Percentiles rank a stretch among this genome's conserved stretches.
Evolutionary conservation across 768 basidiomycete genomes (phyloP).

Genomic region (Amanita phalloides): DNA sequence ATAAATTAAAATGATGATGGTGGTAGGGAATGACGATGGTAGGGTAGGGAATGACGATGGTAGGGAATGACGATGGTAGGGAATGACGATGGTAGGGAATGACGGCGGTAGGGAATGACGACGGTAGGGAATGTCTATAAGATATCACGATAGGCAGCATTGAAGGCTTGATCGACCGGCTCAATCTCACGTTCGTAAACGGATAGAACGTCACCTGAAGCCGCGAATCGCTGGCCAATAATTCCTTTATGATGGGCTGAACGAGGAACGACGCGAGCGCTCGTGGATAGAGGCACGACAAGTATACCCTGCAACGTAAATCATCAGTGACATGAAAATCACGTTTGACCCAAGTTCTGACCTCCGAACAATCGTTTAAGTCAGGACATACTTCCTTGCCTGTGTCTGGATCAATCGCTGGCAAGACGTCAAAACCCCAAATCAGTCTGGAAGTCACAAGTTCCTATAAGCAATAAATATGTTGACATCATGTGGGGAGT

Average conservation of each 20-base stretch:
- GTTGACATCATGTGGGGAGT: not conserved
- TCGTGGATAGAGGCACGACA: not conserved
- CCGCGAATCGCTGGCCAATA: not conserved
- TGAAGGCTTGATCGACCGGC: slow-evolving; percentile 1
- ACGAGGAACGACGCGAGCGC: not conserved
- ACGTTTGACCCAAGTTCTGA: not conserved
- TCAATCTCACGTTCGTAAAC: slow-evolving; percentile 2
- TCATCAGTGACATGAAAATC: too few relatives aligned
- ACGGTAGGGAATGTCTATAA: not conserved
- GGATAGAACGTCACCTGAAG: not conserved
- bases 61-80: not conserved
- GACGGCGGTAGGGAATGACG: not conserved
- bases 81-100: too few relatives aligned
- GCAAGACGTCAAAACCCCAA: slow-evolving; percentile 2
- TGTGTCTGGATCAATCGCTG: slow-evolving; percentile 1
- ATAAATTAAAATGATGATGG: not conserved
- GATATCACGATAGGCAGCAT: not conserved
- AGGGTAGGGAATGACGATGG: not conserved
- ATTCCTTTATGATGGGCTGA: not conserved
- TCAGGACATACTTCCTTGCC: not conserved
- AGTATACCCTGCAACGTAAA: not conserved
- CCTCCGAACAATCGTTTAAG: not conserved
- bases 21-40: not conserved
- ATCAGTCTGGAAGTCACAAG: slow-evolving; percentile 1
- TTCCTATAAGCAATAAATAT: not conserved